Base-by-base conservation (phyloP, 2,329 filamentous ascomycete genomes). In the Penicillium sp. region DNA sequence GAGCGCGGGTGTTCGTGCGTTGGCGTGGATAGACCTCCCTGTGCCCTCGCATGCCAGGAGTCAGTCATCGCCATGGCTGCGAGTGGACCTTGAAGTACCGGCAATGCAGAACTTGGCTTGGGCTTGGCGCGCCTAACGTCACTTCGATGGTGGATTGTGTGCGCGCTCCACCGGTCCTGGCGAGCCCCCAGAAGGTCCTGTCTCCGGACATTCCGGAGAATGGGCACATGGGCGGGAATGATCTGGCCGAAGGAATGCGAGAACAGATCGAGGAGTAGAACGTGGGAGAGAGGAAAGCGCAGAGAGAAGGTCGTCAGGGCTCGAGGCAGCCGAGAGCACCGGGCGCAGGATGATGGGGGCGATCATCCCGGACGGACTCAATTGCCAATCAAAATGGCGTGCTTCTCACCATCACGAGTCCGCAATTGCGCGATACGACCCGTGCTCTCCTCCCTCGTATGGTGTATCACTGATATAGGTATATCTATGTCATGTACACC, bases 301-400 rank as follows among this genome's bases (percentile, higher is more conserved):
- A n/a, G n/a, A n/a, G n/a, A n/a, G n/a, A n/a, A n/a, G n/a, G n/a
- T n/a, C n/a, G n/a, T n/a, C n/a, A n/a, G n/a, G n/a, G n/a, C n/a
- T n/a, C n/a, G n/a, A n/a, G n/a, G n/a, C n/a, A n/a, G n/a, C n/a
- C n/a, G n/a, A n/a, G n/a, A n/a, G n/a, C n/a, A n/a, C n/a, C n/a
- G n/a, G n/a, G n/a, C n/a, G 15, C 32, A 18, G n/a, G 6, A 27
- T 13, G 8, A 20, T 9, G 32, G 11, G n/a, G 36, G 31, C 29
- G 41, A 41, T 41, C 42, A 43, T 44, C 35, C n/a, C n/a, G n/a
- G n/a, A n/a, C 28, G 37, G 21, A 30, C 41, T 35, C 21, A 36
- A 50, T 51, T 36, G 31, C 13, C 39, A 43, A 47, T 39, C 20
- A 27, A 21, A 33, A 52, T 53, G 36, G 51, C 51, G 51, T 54